A percentile compares a stretch with the other conserved stretches of the same genome.
These are phyloP conservation scores for Tremellales sp. DNA, from an alignment of 1,284 basidiomycete species.

Conservation along the genomic window DNA sequence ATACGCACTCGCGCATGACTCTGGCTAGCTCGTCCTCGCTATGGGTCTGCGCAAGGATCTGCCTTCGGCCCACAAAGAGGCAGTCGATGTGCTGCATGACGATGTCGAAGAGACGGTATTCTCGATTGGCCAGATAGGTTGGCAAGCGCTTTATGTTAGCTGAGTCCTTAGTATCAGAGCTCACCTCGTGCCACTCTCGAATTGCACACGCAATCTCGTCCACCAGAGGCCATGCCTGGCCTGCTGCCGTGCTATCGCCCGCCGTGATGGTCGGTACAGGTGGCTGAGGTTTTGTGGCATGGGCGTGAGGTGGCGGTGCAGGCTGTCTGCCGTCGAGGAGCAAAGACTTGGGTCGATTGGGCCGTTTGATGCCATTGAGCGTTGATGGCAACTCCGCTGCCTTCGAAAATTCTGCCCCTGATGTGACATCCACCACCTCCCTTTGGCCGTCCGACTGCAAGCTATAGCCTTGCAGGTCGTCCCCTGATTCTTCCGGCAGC, in stretches of 20 bases:
- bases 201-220: constrained; percentile 96
- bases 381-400: not conserved
- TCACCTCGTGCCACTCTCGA: constrained; percentile 86
- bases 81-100: constrained; percentile 88
- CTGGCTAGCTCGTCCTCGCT: constrained; percentile 80
- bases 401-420: no score
- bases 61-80: constrained; percentile 80
- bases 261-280: constrained; percentile 89
- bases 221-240: constrained; percentile 78
- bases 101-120: constrained; percentile 83
- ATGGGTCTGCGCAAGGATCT: constrained; percentile 82
- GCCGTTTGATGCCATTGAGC: not conserved
- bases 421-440: constrained; percentile 9
- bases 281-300: constrained; percentile 65
- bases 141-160: constrained; percentile 59
- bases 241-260: constrained; percentile 82
- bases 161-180: constrained; percentile 5
- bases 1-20: constrained; percentile 81
- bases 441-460: not conserved
- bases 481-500: constrained; percentile 59
- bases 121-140: constrained; percentile 77
- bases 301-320: constrained; percentile 10
- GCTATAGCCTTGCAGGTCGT: constrained; percentile 56
- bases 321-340: constrained; percentile 11
- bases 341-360: constrained; percentile 34